Conservation (phyloP, 2,329 filamentous ascomycete species). For the Trichophyton verrucosum region DNA sequence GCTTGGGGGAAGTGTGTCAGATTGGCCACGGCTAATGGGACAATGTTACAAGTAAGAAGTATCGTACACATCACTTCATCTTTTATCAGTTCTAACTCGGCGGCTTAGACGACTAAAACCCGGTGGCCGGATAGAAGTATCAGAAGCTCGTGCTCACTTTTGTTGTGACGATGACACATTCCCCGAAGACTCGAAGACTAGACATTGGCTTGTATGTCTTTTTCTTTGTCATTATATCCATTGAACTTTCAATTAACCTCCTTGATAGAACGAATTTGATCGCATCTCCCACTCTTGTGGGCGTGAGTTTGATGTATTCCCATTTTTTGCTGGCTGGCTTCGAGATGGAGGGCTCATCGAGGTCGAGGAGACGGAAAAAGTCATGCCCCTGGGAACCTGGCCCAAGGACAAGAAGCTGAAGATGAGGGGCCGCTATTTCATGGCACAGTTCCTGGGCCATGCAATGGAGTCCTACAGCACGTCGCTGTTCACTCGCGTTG, state of each 20-base stretch:
- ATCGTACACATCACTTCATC: slow-evolving; percentile 9
- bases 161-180: slow-evolving; percentile 13
- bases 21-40: slow-evolving; percentile 40
- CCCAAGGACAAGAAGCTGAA: slow-evolving; percentile 14
- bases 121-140: slow-evolving; percentile 19
- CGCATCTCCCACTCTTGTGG: slow-evolving; percentile 6
- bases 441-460: slow-evolving; percentile 17
- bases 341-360: slow-evolving; percentile 9
- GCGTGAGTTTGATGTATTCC: slow-evolving; percentile 12
- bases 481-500: slow-evolving; percentile 19
- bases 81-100: slow-evolving; percentile 11
- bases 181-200: slow-evolving; percentile 8
- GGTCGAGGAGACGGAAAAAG: slow-evolving; percentile 9
- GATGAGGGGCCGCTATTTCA: slow-evolving; percentile 16
- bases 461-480: slow-evolving; percentile 20
- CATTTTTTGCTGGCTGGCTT: slow-evolving; percentile 5
- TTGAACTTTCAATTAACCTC: too few species aligned
- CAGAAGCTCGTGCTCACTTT: slow-evolving; percentile 13
- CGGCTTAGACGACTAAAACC: slow-evolving; percentile 18
- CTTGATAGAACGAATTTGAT: slow-evolving; percentile 8
- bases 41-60: slow-evolving; percentile 36
- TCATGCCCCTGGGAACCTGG: slow-evolving; percentile 14
- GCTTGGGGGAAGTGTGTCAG: slow-evolving; percentile 41
- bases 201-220: slow-evolving; percentile 9
- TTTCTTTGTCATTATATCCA: not conserved